phyloP scores from a whole-genome alignment of 2,329 filamentous ascomycete genomes.

The Delphinella strobiligena region DNA sequence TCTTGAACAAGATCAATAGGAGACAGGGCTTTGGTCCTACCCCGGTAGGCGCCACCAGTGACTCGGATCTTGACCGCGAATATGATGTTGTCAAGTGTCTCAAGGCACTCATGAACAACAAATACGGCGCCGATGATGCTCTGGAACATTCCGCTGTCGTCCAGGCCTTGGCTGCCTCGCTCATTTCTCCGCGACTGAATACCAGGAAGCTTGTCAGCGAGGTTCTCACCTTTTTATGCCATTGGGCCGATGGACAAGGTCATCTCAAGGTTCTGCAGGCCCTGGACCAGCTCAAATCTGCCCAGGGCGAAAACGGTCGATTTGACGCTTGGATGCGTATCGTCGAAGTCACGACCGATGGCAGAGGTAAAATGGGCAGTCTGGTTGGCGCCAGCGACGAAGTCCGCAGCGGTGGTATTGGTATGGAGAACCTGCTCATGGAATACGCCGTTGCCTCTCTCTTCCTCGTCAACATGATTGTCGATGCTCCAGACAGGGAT shows the following conservation, averaged over 20 bases:
- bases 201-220: constrained; percentile 93
- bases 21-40: constrained; percentile 65
- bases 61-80: constrained; percentile 78
- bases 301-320: constrained; percentile 82
- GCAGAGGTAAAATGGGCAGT: constrained; percentile 96
- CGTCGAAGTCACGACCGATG: constrained; percentile 92
- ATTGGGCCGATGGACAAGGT: constrained; percentile 81
- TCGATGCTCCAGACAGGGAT: constrained; percentile 82
- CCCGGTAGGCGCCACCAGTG: constrained; percentile 40
- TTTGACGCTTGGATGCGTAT: constrained; percentile 99
- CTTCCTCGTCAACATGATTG: constrained; percentile 90
- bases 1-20: constrained; percentile 86
- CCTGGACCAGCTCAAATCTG: constrained; percentile 78
- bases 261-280: constrained; percentile 90
- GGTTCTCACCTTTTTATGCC: constrained; percentile 88
- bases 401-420: constrained; percentile 86
- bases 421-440: constrained; percentile 98
- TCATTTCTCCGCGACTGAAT: constrained; percentile 79
- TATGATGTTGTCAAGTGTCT: constrained; percentile 97
- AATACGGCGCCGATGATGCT: constrained; percentile 94
- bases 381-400: constrained; percentile 94
- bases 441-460: constrained; percentile 94
- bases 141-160: constrained; percentile 82
- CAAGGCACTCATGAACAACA: constrained; percentile 98
- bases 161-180: constrained; percentile 70